Evolutionary conservation across 1,284 basidiomycete species (phyloP), one percentile per base, ranked within the genome.

Genomic region (Ganoderma sinense): DNA sequence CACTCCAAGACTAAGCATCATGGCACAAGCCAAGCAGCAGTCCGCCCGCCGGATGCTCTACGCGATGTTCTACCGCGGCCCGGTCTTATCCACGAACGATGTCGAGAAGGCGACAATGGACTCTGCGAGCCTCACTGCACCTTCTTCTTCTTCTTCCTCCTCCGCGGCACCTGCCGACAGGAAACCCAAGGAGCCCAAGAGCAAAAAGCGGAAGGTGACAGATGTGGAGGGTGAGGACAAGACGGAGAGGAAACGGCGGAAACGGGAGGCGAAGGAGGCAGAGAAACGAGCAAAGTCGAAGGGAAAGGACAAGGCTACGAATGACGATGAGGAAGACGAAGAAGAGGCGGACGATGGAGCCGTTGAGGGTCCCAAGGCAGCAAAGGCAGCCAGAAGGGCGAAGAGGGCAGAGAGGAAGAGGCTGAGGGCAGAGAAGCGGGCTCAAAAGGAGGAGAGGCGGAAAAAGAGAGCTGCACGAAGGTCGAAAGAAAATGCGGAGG

Each of bases 41-140:
- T 88, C 93, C 18, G 96, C 95, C 0, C 87, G 87, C 68, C 84
- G 88, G 36, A 86, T 85, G 40, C 84, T 97, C 1, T 97, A 97
- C 79, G 87, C 94, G 2, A 85, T 86, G 65, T 97, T 97, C 80
- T 92, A 93, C 76, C 87, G 92, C 29, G 95, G 95, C 0, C 86
- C 93, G 43, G 81, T 91, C 48, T 78, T 92, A 62, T 84, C 86
- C 7, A 85, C 87, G 13, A 85, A 89, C 31, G 74, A 77, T 31
- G 72, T 72, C 18, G 75, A 79, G 58, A 60, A 48, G 45, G n/a
- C 48, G 6, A 60, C 26, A 14, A 45, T 43, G 31, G 51, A 23
- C 56, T 39, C n/a, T 13, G 64, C 48, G 48, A 64, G 8, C 20
- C 26, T 8, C 33, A 33, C 60, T n/a, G 60, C 65, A 0, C 58